phyloP scores from a whole-genome alignment of 305 asterid species.

The Solanum hybrid region DNA sequence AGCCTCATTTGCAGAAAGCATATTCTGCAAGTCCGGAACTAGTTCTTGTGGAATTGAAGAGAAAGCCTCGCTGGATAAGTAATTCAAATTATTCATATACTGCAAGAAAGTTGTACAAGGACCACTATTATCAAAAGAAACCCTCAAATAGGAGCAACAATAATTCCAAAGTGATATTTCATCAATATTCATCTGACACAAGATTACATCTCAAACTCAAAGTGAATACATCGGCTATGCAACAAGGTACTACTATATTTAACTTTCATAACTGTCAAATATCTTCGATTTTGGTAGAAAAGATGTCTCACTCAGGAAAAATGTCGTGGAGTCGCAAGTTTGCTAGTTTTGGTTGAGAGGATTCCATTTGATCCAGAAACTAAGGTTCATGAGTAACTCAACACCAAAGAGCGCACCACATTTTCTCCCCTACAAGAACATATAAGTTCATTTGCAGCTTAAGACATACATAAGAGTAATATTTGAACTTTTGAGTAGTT shows the following conservation, averaged over 20 bases:
- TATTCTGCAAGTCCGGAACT: constrained; percentile 71
- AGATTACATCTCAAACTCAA: not conserved
- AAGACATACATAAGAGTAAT: not conserved
- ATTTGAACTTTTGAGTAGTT: not conserved
- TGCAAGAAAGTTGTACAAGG: constrained; percentile 37
- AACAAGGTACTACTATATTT: not conserved
- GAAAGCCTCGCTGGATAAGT: constrained; percentile 75
- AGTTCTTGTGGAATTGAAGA: constrained; percentile 74
- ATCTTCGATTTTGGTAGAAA: not conserved
- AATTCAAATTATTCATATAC: constrained; percentile 86
- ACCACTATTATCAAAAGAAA: constrained; percentile 15
- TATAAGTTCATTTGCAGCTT: not conserved
- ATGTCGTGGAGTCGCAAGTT: not conserved
- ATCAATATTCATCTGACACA: not conserved
- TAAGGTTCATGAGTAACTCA: not conserved
- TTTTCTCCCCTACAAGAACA: not conserved
- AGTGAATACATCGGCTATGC: not conserved
- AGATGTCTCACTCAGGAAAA: not conserved
- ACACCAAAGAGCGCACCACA: not conserved
- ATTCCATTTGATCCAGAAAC: not conserved
- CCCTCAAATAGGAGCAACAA: not conserved
- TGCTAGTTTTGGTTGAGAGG: not conserved
- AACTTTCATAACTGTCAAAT: not conserved
- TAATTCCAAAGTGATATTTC: not conserved
- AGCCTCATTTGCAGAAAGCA: constrained; percentile 74